These are phyloP conservation scores for Fusarium proliferatum DNA, from an alignment of 2,329 filamentous ascomycete genomes.

Conservation along the genomic window DNA sequence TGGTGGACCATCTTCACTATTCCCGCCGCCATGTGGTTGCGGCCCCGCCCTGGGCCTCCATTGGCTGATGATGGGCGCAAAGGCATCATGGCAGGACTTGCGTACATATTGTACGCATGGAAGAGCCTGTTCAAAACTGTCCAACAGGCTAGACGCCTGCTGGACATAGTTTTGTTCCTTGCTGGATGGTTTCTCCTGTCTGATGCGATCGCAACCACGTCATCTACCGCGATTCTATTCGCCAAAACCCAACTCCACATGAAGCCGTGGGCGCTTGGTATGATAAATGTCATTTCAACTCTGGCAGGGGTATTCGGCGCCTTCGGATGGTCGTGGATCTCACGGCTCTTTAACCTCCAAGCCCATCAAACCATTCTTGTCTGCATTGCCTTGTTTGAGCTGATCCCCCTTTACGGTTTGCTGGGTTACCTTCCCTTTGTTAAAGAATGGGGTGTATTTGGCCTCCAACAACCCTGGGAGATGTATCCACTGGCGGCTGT, in stretches of 20 bases:
- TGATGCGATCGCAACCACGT: constrained; percentile 94
- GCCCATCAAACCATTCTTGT: constrained; percentile 90
- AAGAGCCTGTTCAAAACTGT: constrained; percentile 84
- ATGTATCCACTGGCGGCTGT: constrained; percentile 94
- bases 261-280: constrained; percentile 84
- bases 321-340: constrained; percentile 87
- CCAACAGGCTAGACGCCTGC: constrained; percentile 75
- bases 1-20: constrained; percentile 97
- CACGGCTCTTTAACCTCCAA: constrained; percentile 73
- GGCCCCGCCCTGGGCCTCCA: constrained; percentile 88
- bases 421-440: constrained; percentile 88
- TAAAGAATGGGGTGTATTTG: constrained; percentile 77
- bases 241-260: constrained; percentile 94
- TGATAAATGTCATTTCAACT: constrained; percentile 95
- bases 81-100: constrained; percentile 62
- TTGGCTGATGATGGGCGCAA: constrained; percentile 60
- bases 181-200: constrained; percentile 94
- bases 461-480: constrained; percentile 94
- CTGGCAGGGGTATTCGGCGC: constrained; percentile 86
- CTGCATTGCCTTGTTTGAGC: constrained; percentile 90
- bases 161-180: constrained; percentile 82
- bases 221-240: constrained; percentile 93
- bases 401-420: constrained; percentile 92
- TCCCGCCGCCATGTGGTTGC: constrained; percentile 87
- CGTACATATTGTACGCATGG: constrained; percentile 88